These are phyloP conservation scores for Globisporangium apiculatum DNA, from an alignment of 352 stramenopile genomes.

Conservation along the genomic window DNA sequence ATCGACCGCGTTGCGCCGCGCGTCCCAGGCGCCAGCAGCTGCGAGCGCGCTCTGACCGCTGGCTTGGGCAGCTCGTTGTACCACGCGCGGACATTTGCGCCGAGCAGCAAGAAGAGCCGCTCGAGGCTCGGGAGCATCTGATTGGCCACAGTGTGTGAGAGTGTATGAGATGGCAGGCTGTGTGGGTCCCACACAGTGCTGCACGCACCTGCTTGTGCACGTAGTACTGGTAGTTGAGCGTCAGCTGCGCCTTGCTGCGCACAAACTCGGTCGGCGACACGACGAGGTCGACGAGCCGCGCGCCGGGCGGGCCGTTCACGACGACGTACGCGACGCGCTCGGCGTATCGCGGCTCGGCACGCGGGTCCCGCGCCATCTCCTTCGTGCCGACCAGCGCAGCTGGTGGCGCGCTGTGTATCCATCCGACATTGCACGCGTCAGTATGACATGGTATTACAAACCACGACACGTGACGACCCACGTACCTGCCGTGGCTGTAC, in stretches of 20 bases:
- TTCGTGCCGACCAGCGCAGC: constrained; percentile 75
- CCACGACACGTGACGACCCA: not conserved
- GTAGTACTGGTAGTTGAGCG: constrained; percentile 92
- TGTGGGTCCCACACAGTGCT: not conserved
- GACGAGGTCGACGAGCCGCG: constrained; percentile 88
- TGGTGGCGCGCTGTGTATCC: constrained; percentile 42
- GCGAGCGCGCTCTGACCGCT: constrained; percentile 45
- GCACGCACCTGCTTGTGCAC: constrained; percentile 79
- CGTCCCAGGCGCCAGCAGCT: constrained; percentile 3
- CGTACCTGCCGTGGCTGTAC: constrained; percentile 55
- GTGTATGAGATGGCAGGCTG: not conserved
- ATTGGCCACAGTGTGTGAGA: not conserved
- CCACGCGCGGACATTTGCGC: constrained; percentile 72
- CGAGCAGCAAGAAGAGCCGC: constrained; percentile 72
- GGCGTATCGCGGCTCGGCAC: constrained; percentile 72
- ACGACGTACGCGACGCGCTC: constrained; percentile 90
- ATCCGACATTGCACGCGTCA: not conserved
- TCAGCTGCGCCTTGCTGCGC: constrained; percentile 28
- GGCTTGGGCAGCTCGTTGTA: constrained; percentile 53
- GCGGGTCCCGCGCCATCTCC: constrained; percentile 69
- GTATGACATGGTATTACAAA: not conserved
- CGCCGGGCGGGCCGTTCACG: constrained; percentile 77
- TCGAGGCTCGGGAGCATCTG: constrained; percentile 83
- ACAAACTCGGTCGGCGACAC: constrained; percentile 72
- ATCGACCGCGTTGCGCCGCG: constrained; percentile 34